These are phyloP conservation scores for Puya raimondii DNA, from an alignment of 176 grass and related monocot genomes.

Conservation along the genomic window DNA sequence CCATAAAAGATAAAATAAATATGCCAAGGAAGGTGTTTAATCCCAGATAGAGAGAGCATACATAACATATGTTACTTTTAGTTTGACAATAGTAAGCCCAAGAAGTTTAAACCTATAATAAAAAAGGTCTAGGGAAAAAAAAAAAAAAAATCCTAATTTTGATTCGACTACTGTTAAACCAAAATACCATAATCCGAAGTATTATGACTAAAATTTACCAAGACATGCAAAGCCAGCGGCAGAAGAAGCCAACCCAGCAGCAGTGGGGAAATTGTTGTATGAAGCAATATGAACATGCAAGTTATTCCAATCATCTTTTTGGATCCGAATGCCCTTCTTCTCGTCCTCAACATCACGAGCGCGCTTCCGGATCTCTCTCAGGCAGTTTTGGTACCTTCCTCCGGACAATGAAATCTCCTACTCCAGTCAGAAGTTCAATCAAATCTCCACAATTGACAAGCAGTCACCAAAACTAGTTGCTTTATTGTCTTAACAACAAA, in stretches of 20 bases:
- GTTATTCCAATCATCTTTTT: constrained; percentile 75
- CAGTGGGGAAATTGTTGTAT: constrained; percentile 86
- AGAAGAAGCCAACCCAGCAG: constrained; percentile 84
- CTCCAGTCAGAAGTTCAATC: constrained; percentile 13
- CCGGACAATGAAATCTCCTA: constrained; percentile 68
- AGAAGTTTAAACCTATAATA: too few species aligned
- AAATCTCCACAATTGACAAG: background rate
- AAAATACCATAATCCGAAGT: too few species aligned
- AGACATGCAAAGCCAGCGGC: constrained; percentile 88
- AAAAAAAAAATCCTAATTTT: too few species aligned
- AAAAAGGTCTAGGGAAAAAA: too few species aligned
- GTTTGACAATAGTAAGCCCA: background rate
- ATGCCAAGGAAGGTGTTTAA: too few species aligned
- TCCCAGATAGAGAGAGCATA: background rate
- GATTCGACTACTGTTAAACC: too few species aligned
- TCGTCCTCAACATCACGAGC: constrained; percentile 48
- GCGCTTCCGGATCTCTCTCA: constrained; percentile 68
- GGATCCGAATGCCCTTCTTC: constrained; percentile 50
- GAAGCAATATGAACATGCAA: constrained; percentile 81
- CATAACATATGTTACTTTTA: background rate
- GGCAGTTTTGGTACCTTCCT: constrained; percentile 68
- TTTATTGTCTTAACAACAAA: too few species aligned
- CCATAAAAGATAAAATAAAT: too few species aligned
- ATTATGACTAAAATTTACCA: constrained; percentile 30
- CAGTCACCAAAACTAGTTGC: background rate